A percentile compares a stretch with the other conserved stretches of the same genome.
phyloP scores from a whole-genome alignment of 2,329 filamentous ascomycete species.

The Pseudogymnoascus sp. region DNA sequence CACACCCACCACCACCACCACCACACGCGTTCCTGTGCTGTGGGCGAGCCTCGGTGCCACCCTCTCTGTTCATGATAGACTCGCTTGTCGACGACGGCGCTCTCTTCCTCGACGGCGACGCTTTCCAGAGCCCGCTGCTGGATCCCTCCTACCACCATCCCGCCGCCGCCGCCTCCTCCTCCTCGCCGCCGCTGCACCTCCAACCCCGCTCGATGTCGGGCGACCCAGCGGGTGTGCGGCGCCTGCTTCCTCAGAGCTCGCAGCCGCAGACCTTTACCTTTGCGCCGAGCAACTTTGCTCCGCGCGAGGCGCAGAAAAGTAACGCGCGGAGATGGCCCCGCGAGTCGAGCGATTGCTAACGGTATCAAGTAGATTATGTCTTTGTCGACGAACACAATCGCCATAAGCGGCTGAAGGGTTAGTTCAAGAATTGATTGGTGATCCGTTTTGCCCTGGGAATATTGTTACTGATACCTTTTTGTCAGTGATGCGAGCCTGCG shows the following conservation, averaged over 20 bases:
- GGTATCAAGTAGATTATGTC: conserved; percentile 69
- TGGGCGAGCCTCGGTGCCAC: not conserved
- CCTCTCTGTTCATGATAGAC: not conserved
- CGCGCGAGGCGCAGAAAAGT: conserved; percentile 79
- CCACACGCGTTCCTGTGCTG: not conserved
- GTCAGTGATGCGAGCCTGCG: conserved; percentile 90
- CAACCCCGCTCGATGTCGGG: conserved; percentile 36
- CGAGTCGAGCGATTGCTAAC: conserved; percentile 23
- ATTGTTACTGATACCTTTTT: conserved; percentile 16
- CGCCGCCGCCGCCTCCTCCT: not conserved
- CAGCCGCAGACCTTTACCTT: conserved; percentile 72
- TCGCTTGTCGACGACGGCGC: not conserved
- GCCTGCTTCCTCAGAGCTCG: conserved; percentile 57
- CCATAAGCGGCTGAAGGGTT: conserved; percentile 93
- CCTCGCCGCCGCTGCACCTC: not conserved
- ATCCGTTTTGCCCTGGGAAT: not conserved
- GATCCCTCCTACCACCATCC: not conserved
- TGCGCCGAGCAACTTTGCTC: conserved; percentile 54
- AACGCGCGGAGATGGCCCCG: conserved; percentile 28
- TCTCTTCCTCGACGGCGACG: not conserved
- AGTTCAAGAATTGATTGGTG: conserved; percentile 14
- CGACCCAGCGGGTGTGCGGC: conserved; percentile 49
- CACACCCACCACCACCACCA: not conserved
- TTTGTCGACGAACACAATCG: conserved; percentile 98
- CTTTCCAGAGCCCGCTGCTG: not conserved